A percentile compares a stretch with the other conserved stretches of the same genome.
These are phyloP conservation scores for Rosellinia necatrix DNA, from an alignment of 2,329 filamentous ascomycete genomes.

Conservation along the genomic window DNA sequence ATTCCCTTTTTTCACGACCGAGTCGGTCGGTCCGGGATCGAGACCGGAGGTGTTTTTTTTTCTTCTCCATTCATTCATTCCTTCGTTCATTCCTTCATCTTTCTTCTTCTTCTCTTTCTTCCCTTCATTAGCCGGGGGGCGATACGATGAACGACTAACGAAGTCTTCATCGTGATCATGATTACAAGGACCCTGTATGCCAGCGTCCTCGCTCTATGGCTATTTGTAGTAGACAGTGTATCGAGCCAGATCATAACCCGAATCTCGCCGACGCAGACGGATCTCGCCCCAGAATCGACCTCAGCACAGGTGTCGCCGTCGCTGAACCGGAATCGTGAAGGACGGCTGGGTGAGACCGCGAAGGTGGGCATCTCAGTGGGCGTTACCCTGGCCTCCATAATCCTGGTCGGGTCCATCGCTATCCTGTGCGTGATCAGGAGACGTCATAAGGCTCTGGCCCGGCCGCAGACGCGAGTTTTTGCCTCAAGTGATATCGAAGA, in stretches of 20 bases:
- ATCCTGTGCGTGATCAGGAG: conserved; percentile 19
- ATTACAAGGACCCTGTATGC: conserved; percentile 2
- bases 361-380: conserved; percentile 22
- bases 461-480: conserved; percentile 8
- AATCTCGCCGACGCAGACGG: not conserved
- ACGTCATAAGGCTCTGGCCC: conserved; percentile 9
- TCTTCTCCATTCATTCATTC: too few species aligned
- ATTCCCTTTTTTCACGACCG: conserved; percentile 1
- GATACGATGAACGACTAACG: conserved; percentile 21
- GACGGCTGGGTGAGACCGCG: conserved; percentile 6
- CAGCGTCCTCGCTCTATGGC: conserved; percentile 18
- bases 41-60: not conserved
- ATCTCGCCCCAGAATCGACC: not conserved
- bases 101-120: not conserved
- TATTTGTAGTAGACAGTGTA: conserved; percentile 12
- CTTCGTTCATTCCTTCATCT: not conserved
- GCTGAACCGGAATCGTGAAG: not conserved
- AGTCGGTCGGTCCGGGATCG: not conserved
- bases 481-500: conserved; percentile 6
- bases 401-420: conserved; percentile 13
- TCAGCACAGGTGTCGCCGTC: conserved; percentile 17
- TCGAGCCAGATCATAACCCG: conserved; percentile 4
- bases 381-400: conserved; percentile 22
- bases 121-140: not conserved
- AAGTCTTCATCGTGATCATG: conserved; percentile 23